Base-by-base conservation (phyloP, 495 filamentous ascomycete species). In the Echria macrotheca region DNA sequence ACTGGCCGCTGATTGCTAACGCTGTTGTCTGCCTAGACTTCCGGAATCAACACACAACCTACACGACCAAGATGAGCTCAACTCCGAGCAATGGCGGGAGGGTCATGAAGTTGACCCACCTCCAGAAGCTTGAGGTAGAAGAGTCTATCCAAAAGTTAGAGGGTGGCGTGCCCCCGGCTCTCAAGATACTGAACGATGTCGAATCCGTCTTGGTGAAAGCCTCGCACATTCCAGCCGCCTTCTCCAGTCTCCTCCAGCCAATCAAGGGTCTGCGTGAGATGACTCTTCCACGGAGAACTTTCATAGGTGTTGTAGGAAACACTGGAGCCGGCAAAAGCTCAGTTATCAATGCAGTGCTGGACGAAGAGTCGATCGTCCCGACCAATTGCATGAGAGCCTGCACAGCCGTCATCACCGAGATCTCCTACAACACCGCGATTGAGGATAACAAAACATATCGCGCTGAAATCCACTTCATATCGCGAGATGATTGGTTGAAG, bases 371-470 rank as follows among this genome's bases (percentile, higher is more conserved):
- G 28, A 39, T 77, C 5, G 44, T 71, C 1, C 68, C 66, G 0
- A 72, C 69, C 0, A 69, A 61, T 32, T 61, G 64, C 38, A 50
- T 71, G 57, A 35, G 80, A 37, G 83, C 81, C 3, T 86, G 82
- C 49, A 87, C 84, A 2, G 82, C 84, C 0, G 77, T 80, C 3
- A 74, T 80, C 5, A 86, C 80, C 0, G 83, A 87, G 51, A 75
- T 87, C 8, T 75, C 75, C 0, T 87, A 75, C 60, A 85, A 84
- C 35, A 11, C 61, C 26, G 66, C 57, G 10, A 41, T 74, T 21
- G 69, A 75, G 10, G 51, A 64, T 2, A 51, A 56, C 1, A 41
- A 60, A 10, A 69, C 57, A 33, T 87, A 85, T 58, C 62, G 67
- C 9, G 82, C 81, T 7, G 72, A 81, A 44, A 71, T 87, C 23